Conservation (phyloP, 495 filamentous ascomycete species). For the Wilcoxina mikolae region DNA sequence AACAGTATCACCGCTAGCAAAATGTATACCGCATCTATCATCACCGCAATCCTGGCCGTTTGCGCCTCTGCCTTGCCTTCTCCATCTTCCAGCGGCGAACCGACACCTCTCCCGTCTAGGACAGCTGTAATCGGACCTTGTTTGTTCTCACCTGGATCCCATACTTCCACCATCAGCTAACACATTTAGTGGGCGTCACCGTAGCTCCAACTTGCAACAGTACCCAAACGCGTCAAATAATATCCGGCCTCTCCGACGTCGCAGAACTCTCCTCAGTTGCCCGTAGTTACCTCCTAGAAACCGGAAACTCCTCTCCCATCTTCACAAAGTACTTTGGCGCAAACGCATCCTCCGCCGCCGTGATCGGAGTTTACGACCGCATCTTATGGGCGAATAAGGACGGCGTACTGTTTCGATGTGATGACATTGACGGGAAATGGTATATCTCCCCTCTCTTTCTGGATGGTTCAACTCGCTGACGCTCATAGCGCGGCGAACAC, state of each 20-base stretch:
- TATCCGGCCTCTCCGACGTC: conserved; percentile 37
- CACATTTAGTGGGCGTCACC: conserved; percentile 6
- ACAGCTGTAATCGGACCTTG: not conserved
- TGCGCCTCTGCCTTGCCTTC: not conserved
- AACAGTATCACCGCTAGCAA: too few relatives aligned
- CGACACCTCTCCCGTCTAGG: not conserved
- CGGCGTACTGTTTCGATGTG: conserved; percentile 41
- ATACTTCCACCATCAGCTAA: not conserved
- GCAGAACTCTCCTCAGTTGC: conserved; percentile 4
- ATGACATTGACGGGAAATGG: conserved; percentile 46
- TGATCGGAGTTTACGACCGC: conserved; percentile 37
- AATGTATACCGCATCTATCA: too few relatives aligned
- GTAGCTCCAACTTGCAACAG: conserved; percentile 47
- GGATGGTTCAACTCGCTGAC: too few relatives aligned
- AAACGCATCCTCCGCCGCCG: conserved; percentile 34
- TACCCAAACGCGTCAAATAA: conserved; percentile 37
- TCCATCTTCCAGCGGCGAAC: too few relatives aligned
- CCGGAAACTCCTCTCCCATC: conserved; percentile 12
- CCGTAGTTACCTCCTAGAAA: conserved; percentile 15
- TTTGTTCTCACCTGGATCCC: not conserved
- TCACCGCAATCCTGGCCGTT: not conserved
- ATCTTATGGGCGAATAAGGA: conserved; percentile 36
- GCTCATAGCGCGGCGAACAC: conserved; percentile 9
- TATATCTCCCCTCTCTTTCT: too few relatives aligned
- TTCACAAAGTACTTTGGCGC: conserved; percentile 45